A percentile compares a stretch with the other conserved stretches of the same genome.
Evolutionary conservation across 805 yeast species (phyloP).

Genomic region (Teunomyces atbi): DNA sequence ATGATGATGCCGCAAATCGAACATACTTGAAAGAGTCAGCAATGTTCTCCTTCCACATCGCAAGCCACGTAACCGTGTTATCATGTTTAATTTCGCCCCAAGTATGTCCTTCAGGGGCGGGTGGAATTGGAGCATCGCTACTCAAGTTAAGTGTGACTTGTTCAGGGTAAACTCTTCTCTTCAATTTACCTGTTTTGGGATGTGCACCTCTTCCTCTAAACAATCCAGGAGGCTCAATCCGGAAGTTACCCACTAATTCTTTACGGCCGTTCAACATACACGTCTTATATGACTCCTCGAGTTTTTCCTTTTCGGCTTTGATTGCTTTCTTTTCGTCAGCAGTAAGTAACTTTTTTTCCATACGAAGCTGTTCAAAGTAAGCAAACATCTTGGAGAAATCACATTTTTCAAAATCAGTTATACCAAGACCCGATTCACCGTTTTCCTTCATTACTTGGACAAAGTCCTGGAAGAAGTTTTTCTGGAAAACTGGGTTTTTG

Average conservation of each 20-base stretch:
- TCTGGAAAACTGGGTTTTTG: conserved; percentile 78
- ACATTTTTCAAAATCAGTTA: conserved; percentile 60
- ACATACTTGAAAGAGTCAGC: conserved; percentile 83
- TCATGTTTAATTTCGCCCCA: conserved; percentile 94
- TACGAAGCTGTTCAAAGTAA: conserved; percentile 66
- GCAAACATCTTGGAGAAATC: conserved; percentile 76
- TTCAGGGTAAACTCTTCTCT: conserved; percentile 85
- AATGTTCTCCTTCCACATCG: conserved; percentile 95
- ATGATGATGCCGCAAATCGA: conserved; percentile 85
- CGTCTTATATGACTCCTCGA: conserved; percentile 77
- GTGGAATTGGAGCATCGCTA: conserved; percentile 67
- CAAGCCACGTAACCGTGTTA: conserved; percentile 90
- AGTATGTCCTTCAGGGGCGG: conserved; percentile 78
- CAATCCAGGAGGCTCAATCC: conserved; percentile 94
- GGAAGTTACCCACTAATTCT: conserved; percentile 90
- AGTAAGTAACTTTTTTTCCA: conserved; percentile 67
- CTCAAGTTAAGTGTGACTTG: conserved; percentile 84
- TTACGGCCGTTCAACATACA: conserved; percentile 83
- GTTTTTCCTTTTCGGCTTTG: conserved; percentile 67
- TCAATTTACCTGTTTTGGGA: conserved; percentile 91
- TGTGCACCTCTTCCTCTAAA: conserved; percentile 97
- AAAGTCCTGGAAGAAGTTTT: conserved; percentile 85
- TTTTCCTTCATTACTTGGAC: conserved; percentile 60
- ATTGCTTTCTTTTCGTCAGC: conserved; percentile 72
- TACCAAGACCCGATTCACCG: conserved; percentile 56